phyloP scores from a whole-genome alignment of 1,284 basidiomycete genomes.

The Leccinum griseonigrum region DNA sequence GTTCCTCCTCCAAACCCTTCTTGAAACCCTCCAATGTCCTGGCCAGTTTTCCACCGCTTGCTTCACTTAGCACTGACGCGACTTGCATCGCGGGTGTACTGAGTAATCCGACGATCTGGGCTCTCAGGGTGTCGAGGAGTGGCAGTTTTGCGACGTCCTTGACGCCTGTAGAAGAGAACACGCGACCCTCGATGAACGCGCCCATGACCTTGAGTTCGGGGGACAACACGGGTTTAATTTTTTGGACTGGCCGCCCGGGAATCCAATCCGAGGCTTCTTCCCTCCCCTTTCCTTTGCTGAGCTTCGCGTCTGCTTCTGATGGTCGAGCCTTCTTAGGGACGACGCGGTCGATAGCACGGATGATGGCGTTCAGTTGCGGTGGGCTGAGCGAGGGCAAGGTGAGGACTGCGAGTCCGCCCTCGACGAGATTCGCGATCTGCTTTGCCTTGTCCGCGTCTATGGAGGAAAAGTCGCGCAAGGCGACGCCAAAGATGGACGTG shows the following conservation, averaged over 20 bases:
- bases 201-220: slow-evolving; percentile 73
- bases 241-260: slow-evolving; percentile 66
- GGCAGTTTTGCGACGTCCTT: slow-evolving; percentile 66
- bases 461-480: slow-evolving; percentile 56
- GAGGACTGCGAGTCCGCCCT: slow-evolving; percentile 65
- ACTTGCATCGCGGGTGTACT: slow-evolving; percentile 70
- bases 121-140: slow-evolving; percentile 64
- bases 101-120: slow-evolving; percentile 74
- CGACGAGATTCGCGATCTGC: slow-evolving; percentile 51
- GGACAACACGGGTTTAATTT: slow-evolving; percentile 45
- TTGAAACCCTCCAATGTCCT: slow-evolving; percentile 77
- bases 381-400: slow-evolving; percentile 68
- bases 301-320: slow-evolving; percentile 46
- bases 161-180: slow-evolving; percentile 58
- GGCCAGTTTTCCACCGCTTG: slow-evolving; percentile 69
- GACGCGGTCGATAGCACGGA: slow-evolving; percentile 65
- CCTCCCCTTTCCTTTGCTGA: slow-evolving; percentile 43
- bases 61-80: slow-evolving; percentile 65
- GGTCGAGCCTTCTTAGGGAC: slow-evolving; percentile 52
- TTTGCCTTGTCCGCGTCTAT: slow-evolving; percentile 48
- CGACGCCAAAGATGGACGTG: slow-evolving; percentile 71
- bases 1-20: slow-evolving; percentile 64
- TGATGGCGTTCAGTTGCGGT: slow-evolving; percentile 61
- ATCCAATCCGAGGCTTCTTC: slow-evolving; percentile 55
- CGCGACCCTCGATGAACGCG: slow-evolving; percentile 69